Evolutionary conservation across 169 alveolate species (phyloP).

Genomic region (Plasmodium sp.): DNA sequence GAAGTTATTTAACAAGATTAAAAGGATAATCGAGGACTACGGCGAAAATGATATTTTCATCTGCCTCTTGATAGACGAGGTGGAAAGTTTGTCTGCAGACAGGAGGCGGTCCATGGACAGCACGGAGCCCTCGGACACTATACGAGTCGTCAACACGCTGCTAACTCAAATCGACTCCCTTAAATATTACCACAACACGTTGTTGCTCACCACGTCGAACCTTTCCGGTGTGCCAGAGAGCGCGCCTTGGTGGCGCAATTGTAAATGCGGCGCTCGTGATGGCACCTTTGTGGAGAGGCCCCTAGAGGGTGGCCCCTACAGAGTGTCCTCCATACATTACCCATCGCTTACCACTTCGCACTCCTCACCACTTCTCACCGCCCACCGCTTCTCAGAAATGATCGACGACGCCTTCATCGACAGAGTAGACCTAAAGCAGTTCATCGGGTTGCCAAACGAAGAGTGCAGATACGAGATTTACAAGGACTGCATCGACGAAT

Average conservation of each 20-base stretch:
- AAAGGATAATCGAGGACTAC: slow-evolving; percentile 71
- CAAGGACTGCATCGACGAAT: slow-evolving; percentile 79
- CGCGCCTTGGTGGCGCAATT: neutral
- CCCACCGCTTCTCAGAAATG: slow-evolving; percentile 40
- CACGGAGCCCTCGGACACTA: slow-evolving; percentile 86
- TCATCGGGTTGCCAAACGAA: slow-evolving; percentile 81
- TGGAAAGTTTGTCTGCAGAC: slow-evolving; percentile 85
- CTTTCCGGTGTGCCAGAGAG: slow-evolving; percentile 74
- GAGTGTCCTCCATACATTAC: neutral
- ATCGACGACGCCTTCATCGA: slow-evolving; percentile 87
- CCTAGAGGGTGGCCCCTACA: neutral
- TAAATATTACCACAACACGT: slow-evolving; percentile 78
- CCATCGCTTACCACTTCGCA: neutral
- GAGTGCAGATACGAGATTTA: slow-evolving; percentile 82
- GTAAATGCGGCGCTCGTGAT: neutral
- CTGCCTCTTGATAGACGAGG: slow-evolving; percentile 84
- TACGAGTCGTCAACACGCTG: slow-evolving; percentile 87
- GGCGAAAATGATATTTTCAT: slow-evolving; percentile 79
- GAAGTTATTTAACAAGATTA: slow-evolving; percentile 79
- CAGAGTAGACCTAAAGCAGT: slow-evolving; percentile 85
- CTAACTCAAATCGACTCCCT: slow-evolving; percentile 85
- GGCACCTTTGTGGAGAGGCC: neutral
- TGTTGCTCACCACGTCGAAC: slow-evolving; percentile 86
- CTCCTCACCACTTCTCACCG: too few relatives aligned
- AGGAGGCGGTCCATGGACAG: slow-evolving; percentile 80